Percentiles rank a stretch among this genome's conserved stretches.
Evolutionary conservation across 1,284 basidiomycete species (phyloP).

Genomic region (Filobasidium uniguttulatum): DNA sequence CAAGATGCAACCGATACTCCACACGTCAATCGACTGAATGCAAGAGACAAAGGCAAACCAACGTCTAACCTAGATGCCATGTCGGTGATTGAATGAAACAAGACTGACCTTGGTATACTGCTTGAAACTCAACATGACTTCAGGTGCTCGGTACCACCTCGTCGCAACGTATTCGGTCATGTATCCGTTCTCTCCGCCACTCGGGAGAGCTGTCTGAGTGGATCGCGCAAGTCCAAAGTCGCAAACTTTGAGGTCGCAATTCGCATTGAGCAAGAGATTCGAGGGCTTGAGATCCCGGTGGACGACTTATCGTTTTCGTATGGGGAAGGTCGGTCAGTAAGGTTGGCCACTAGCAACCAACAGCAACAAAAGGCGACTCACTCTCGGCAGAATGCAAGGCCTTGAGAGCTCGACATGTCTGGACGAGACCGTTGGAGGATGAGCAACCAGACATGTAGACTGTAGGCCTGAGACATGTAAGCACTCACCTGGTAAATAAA

Average conservation of each 20-base stretch:
- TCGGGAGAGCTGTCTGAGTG: constrained; percentile 70
- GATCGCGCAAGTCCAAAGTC: constrained; percentile 84
- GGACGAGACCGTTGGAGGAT: too few relatives aligned
- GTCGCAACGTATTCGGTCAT: constrained; percentile 96
- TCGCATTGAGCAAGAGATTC: constrained; percentile 86
- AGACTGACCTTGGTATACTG: constrained; percentile 72
- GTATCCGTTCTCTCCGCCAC: constrained; percentile 67
- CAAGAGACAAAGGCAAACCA: background rate
- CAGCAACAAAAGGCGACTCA: too few relatives aligned
- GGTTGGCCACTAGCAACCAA: too few relatives aligned
- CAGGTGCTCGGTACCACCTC: constrained; percentile 76
- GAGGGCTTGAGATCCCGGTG: constrained; percentile 93
- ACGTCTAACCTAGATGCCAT: too few relatives aligned
- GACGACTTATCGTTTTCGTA: constrained; percentile 44
- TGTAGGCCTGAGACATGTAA: background rate
- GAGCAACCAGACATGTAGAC: too few relatives aligned
- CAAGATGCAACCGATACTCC: constrained; percentile 93
- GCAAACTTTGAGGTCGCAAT: constrained; percentile 86
- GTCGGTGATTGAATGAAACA: background rate
- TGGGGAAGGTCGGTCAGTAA: background rate
- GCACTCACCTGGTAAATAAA: constrained; percentile 75
- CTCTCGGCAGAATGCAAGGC: constrained; percentile 78
- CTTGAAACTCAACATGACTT: constrained; percentile 94
- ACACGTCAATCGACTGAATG: constrained; percentile 73
- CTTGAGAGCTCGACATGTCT: constrained; percentile 78